Base-by-base conservation (phyloP, 192 early-diverging fungal species). In the Glomus cerebriforme region DNA sequence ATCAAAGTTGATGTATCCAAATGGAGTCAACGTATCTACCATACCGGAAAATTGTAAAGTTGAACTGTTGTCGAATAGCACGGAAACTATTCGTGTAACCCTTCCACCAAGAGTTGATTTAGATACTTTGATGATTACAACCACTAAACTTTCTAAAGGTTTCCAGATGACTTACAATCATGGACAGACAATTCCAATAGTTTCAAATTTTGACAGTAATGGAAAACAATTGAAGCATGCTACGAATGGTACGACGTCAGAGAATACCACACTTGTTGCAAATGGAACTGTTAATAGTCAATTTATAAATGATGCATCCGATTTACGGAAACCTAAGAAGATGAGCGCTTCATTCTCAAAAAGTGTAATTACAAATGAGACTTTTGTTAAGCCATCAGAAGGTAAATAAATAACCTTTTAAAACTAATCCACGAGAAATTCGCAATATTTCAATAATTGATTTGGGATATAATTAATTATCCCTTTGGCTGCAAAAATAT, bases 11-110 rank as follows among this genome's bases (percentile, higher is more conserved):
- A 83, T 83, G 64, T 87, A 86, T 64, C 84, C 79, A 45, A 75
- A 82, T 26, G 89, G 89, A 1, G 77, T 86, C 34, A 84, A 90
- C 24, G 70, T 90, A 10, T 80, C 73, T 29, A 76, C 85, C 59
- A 79, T 79, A 34, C 89, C 89, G 7, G 82, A 82, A 37, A 79
- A 82, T 10, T 83, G 78, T 26, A 83, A 82, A 15, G 82, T 86
- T 31, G 73, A 75, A 43, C 5, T 75, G 22, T 60, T 75, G 4
- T 7, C 73, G 31, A 15, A 19, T 13, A 45, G 22, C 4, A 5
- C 47, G 3, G 47, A 54, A 54, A 54, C 3, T 54, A 54, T 54
- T 54, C 47, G 47, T 15, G 3, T 54, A 54, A 54, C 17, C 13
- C 17, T 54, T 54, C 47, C 47, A 15, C 17, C 5, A 19, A 19